Evolutionary conservation across 2,329 filamentous ascomycete species (phyloP).

Genomic region (Monosporascus cannonballus): DNA sequence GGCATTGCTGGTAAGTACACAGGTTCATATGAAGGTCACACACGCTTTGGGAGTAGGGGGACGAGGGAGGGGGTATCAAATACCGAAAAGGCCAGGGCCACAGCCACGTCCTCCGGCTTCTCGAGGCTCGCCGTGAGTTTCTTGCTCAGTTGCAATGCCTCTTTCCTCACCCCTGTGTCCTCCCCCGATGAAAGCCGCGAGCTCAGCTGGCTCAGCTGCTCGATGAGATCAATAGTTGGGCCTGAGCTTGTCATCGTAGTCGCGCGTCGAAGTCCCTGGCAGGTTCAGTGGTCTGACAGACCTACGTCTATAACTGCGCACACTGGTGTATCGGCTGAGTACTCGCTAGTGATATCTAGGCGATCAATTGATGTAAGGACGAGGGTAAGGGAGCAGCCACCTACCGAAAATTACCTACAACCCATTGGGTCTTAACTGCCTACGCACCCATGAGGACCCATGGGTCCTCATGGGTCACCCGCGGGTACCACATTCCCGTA

Average conservation of each 20-base stretch:
- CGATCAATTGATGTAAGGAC: no score
- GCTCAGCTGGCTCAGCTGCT: constrained; percentile 8
- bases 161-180: constrained; percentile 1
- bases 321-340: background rate
- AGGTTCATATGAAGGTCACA: background rate
- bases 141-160: constrained; percentile 5
- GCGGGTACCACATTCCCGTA: no score
- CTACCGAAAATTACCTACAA: no score
- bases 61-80: background rate
- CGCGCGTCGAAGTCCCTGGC: no score
- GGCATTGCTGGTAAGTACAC: background rate
- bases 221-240: constrained; percentile 1
- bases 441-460: no score
- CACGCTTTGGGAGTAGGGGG: no score
- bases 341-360: no score
- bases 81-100: constrained; percentile 12
- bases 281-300: no score
- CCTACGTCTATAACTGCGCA: background rate
- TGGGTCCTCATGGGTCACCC: no score
- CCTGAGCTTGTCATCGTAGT: background rate
- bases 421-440: no score
- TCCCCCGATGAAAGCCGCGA: background rate
- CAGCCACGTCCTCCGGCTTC: constrained; percentile 8
- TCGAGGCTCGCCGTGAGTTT: constrained; percentile 7
- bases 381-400: no score